These are phyloP conservation scores for Aureobasidium sp. DNA, from an alignment of 2,329 filamentous ascomycete species.

Conservation along the genomic window DNA sequence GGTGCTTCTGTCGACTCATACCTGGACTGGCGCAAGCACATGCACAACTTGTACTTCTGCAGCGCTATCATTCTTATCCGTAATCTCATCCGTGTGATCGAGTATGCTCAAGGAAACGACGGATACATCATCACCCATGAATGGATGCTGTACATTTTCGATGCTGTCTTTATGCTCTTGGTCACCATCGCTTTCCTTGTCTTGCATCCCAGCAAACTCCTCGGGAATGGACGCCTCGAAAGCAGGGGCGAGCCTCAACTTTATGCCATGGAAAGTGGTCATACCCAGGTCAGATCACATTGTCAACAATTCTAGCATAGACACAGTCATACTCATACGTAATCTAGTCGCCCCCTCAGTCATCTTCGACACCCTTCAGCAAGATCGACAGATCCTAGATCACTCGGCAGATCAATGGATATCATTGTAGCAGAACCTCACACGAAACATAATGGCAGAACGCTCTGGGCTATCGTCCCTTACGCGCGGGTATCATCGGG, in stretches of 20 bases:
- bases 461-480: not conserved
- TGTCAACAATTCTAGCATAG: not conserved
- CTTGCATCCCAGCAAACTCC: constrained; percentile 13
- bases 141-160: constrained; percentile 32
- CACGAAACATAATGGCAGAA: not conserved
- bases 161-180: constrained; percentile 33
- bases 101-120: constrained; percentile 40
- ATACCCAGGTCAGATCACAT: not conserved
- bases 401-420: not conserved
- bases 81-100: constrained; percentile 42
- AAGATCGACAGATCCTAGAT: not conserved
- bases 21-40: constrained; percentile 32
- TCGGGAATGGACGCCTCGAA: not conserved
- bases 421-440: not conserved
- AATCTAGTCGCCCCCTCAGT: not conserved
- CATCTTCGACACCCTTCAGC: not conserved
- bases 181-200: constrained; percentile 22
- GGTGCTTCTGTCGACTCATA: constrained; percentile 20
- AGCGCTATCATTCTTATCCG: constrained; percentile 44
- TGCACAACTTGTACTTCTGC: constrained; percentile 38
- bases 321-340: not conserved
- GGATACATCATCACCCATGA: constrained; percentile 42
- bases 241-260: not conserved
- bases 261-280: constrained; percentile 10
- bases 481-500: not conserved